Evolutionary conservation across 352 stramenopile species (phyloP).

Genomic region (Pythium utonaiense): DNA sequence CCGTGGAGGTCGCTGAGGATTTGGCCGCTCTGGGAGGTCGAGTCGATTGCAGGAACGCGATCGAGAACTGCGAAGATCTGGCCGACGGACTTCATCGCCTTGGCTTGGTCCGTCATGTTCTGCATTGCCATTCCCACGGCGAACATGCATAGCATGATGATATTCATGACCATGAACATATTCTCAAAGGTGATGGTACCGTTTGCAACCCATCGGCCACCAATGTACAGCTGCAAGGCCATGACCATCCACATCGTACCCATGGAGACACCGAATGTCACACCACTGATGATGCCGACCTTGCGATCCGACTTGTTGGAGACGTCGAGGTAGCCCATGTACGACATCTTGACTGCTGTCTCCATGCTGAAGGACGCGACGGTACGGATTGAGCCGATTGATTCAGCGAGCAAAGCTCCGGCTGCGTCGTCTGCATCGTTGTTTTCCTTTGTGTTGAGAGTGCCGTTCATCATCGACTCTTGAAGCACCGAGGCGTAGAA

Average conservation of each 20-base stretch:
- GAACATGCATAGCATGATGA: slow-evolving; percentile 49
- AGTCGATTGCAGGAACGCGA: slow-evolving; percentile 41
- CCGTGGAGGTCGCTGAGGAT: slow-evolving; percentile 35
- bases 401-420: slow-evolving; percentile 36
- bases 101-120: slow-evolving; percentile 37
- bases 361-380: slow-evolving; percentile 50
- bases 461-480: slow-evolving; percentile 30
- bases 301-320: slow-evolving; percentile 32
- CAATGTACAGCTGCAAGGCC: slow-evolving; percentile 56
- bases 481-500: slow-evolving; percentile 38
- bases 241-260: slow-evolving; percentile 42
- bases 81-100: slow-evolving; percentile 50
- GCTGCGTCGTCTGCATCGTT: slow-evolving; percentile 40
- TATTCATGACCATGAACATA: slow-evolving; percentile 47
- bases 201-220: slow-evolving; percentile 39
- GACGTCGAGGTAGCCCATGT: slow-evolving; percentile 24
- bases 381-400: slow-evolving; percentile 53
- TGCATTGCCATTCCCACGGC: slow-evolving; percentile 56
- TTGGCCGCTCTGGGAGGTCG: slow-evolving; percentile 13
- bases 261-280: slow-evolving; percentile 43
- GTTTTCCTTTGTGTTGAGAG: slow-evolving; percentile 34
- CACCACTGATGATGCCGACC: slow-evolving; percentile 32
- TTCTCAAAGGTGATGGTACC: slow-evolving; percentile 38
- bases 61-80: slow-evolving; percentile 85
- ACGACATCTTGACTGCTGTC: slow-evolving; percentile 19